phyloP scores from a whole-genome alignment of 2,329 filamentous ascomycete genomes.

The Exophiala oligosperma region DNA sequence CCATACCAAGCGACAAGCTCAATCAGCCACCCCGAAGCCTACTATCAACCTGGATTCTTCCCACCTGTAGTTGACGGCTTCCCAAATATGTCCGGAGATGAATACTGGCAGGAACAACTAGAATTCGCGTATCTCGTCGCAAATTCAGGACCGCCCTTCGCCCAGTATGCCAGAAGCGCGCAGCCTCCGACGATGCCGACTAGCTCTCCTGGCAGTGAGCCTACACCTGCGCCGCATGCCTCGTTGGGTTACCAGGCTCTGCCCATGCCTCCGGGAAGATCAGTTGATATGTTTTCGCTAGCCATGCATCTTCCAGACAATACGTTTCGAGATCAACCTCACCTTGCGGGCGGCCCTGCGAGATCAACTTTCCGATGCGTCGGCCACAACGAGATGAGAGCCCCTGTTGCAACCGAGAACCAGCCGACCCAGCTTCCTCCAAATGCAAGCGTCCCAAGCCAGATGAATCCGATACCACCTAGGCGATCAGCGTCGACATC shows the following conservation, averaged over 20 bases:
- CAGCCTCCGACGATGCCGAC: neutral
- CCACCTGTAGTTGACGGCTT: neutral
- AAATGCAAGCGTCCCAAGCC: neutral
- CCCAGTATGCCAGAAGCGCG: neutral
- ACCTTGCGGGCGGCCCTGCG: slow-evolving; percentile 6
- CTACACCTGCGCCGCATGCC: slow-evolving; percentile 1
- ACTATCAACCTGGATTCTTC: neutral
- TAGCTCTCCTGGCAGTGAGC: neutral
- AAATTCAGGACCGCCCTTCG: too few relatives aligned
- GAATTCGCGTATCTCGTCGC: slow-evolving; percentile 18
- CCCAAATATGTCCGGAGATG: neutral
- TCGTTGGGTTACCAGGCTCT: slow-evolving; percentile 5
- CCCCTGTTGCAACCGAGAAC: neutral
- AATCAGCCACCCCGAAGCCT: neutral
- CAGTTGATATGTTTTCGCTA: neutral
- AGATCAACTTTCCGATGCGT: slow-evolving; percentile 3
- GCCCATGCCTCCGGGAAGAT: neutral
- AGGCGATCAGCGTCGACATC: slow-evolving; percentile 2
- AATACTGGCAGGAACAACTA: slow-evolving; percentile 16
- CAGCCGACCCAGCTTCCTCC: neutral
- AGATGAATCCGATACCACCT: neutral
- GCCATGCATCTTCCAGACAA: slow-evolving; percentile 1
- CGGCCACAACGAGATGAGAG: neutral
- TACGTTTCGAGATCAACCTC: slow-evolving; percentile 2
- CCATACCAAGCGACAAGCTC: slow-evolving; percentile 1